phyloP scores from a whole-genome alignment of 2,329 filamentous ascomycete species.

The Diplodia corticola region DNA sequence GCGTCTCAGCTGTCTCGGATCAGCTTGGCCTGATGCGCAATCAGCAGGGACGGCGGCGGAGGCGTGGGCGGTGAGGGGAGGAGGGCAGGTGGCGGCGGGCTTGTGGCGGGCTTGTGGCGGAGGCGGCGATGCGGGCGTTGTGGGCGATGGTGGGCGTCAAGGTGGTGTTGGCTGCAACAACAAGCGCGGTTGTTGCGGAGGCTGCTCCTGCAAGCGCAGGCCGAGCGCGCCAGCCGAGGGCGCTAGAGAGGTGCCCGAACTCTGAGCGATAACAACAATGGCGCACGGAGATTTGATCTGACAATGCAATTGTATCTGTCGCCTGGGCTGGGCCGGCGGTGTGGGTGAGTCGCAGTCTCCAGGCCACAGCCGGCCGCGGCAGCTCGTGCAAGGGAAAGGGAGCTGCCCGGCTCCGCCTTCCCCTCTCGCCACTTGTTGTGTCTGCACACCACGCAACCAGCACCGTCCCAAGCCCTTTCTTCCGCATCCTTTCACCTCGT shows the following conservation, averaged over 20 bases:
- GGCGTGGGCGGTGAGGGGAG: not conserved
- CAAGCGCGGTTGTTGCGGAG: constrained; percentile 1
- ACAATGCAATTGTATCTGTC: not conserved
- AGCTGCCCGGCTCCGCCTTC: not conserved
- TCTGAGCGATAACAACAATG: not conserved
- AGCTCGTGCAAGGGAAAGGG: constrained; percentile 3
- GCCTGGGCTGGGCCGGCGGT: not conserved
- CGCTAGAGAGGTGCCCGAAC: constrained; percentile 1
- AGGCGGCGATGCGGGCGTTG: not conserved
- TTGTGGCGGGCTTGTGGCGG: not conserved
- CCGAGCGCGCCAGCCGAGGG: not conserved
- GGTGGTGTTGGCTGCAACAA: not conserved
- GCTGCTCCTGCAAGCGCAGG: not conserved
- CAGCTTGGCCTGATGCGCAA: constrained; percentile 8
- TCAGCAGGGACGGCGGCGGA: not conserved
- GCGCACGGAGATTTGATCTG: not conserved
- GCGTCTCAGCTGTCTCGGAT: not conserved
- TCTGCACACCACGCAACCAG: not conserved
- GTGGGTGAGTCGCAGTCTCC: not conserved
- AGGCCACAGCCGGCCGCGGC: too few species aligned
- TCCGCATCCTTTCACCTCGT: not conserved
- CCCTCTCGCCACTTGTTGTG: not conserved
- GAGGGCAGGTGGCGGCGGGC: not conserved
- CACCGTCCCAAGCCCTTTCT: not conserved
- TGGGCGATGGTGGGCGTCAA: not conserved